A percentile compares a stretch with the other conserved stretches of the same genome.
phyloP scores from a whole-genome alignment of 1,284 basidiomycete species.

The Macrocystidia cucumis region DNA sequence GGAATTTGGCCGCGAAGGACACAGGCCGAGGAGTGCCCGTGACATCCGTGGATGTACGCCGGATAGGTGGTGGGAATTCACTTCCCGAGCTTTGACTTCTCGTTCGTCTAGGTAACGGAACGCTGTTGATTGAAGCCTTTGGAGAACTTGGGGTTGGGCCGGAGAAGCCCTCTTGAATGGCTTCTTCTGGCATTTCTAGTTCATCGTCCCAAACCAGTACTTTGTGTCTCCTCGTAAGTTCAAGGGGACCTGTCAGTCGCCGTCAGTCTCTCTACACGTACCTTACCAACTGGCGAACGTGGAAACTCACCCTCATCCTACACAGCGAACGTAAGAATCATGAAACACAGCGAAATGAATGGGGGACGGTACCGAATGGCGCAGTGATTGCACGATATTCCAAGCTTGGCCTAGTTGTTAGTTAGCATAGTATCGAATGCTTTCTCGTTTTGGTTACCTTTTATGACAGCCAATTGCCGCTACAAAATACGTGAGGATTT shows the following conservation, averaged over 20 bases:
- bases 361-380: slow-evolving; percentile 52
- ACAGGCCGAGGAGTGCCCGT: slow-evolving; percentile 63
- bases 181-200: slow-evolving; percentile 65
- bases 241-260: slow-evolving; percentile 73
- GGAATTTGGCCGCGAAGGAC: slow-evolving; percentile 72
- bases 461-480: slow-evolving; percentile 85
- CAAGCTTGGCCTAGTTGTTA: slow-evolving; percentile 61
- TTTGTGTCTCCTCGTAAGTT: slow-evolving; percentile 73
- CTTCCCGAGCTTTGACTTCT: slow-evolving; percentile 53
- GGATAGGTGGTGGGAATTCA: slow-evolving; percentile 69
- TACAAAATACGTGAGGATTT: slow-evolving; percentile 23
- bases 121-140: slow-evolving; percentile 49
- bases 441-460: too few relatives aligned
- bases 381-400: slow-evolving; percentile 82
- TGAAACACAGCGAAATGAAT: slow-evolving; percentile 4
- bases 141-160: slow-evolving; percentile 40
- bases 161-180: slow-evolving; percentile 26
- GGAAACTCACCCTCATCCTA: slow-evolving; percentile 52
- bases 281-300: slow-evolving; percentile 1
- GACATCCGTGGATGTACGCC: slow-evolving; percentile 54
- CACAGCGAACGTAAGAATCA: slow-evolving; percentile 8
- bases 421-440: too few relatives aligned
- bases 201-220: slow-evolving; percentile 82
- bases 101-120: slow-evolving; percentile 50
- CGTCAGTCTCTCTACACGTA: too few relatives aligned